phyloP scores from a whole-genome alignment of 768 basidiomycete genomes.

The Fomitopsis pulvina region DNA sequence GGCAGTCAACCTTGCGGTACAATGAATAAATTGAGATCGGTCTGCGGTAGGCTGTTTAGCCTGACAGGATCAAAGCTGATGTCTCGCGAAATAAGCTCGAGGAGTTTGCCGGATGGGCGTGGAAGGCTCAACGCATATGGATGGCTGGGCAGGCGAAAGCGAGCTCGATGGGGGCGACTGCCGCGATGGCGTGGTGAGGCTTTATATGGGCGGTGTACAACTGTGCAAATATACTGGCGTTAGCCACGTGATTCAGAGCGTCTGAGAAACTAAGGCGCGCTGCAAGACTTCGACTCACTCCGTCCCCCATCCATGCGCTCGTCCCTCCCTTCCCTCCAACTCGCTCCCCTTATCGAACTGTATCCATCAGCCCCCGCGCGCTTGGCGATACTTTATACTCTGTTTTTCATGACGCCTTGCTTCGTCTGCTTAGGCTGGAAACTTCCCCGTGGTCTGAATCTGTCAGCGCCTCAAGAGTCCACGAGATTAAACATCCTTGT shows the following conservation, averaged over 20 bases:
- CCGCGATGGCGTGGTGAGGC: constrained; percentile 1
- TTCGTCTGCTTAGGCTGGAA: no score
- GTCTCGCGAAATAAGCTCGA: not conserved
- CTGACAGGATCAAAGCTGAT: not conserved
- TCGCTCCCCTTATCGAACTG: constrained; percentile 1
- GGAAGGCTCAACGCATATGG: not conserved
- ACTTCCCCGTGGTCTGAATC: no score
- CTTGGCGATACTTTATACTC: no score
- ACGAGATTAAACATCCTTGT: no score
- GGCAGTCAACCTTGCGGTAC: constrained; percentile 3
- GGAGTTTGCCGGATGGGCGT: not conserved
- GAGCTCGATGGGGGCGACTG: not conserved
- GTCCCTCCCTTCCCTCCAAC: constrained; percentile 2
- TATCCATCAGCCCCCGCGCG: no score
- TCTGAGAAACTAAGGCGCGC: not conserved
- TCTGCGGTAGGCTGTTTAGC: not conserved
- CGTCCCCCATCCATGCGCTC: constrained; percentile 1
- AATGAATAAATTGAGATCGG: constrained; percentile 1
- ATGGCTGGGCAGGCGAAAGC: not conserved
- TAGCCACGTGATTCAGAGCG: not conserved
- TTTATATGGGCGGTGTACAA: constrained; percentile 2
- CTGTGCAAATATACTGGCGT: not conserved
- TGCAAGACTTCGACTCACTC: not conserved
- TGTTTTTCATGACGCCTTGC: constrained; percentile 1
- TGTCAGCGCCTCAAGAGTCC: no score